Conservation (phyloP, 805 yeast genomes). For the Zygosaccharomyces gambellarensis region DNA sequence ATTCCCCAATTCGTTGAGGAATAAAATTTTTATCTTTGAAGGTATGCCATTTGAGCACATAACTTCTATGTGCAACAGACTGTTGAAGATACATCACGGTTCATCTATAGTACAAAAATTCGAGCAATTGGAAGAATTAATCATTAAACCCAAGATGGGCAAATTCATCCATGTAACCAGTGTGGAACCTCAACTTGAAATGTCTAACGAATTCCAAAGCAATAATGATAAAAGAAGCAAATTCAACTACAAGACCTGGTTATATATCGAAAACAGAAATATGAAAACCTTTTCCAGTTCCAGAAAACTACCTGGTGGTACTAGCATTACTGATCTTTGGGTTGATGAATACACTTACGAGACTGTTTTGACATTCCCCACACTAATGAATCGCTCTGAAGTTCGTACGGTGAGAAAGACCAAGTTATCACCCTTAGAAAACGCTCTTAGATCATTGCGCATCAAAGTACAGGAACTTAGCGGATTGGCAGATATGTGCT, state of each 20-base stretch:
- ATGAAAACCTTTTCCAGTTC: slow-evolving; percentile 64
- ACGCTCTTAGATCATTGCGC: slow-evolving; percentile 65
- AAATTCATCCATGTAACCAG: slow-evolving; percentile 66
- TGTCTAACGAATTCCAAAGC: slow-evolving; percentile 41
- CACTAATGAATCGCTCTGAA: slow-evolving; percentile 80
- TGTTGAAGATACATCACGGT: slow-evolving; percentile 74
- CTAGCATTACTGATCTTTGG: slow-evolving; percentile 73
- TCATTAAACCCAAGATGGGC: slow-evolving; percentile 56
- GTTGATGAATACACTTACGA: slow-evolving; percentile 81
- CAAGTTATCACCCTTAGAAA: slow-evolving; percentile 76
- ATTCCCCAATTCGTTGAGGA: slow-evolving; percentile 72
- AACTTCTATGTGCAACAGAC: slow-evolving; percentile 71
- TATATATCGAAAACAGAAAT: slow-evolving; percentile 71
- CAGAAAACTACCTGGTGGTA: slow-evolving; percentile 68
- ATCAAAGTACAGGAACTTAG: slow-evolving; percentile 68
- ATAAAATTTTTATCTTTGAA: slow-evolving; percentile 74
- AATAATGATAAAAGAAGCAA: slow-evolving; percentile 39
- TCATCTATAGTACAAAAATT: slow-evolving; percentile 61
- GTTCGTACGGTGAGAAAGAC: slow-evolving; percentile 45
- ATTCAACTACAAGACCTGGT: slow-evolving; percentile 53
- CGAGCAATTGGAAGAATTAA: slow-evolving; percentile 49
- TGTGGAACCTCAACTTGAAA: slow-evolving; percentile 51
- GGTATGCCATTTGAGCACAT: slow-evolving; percentile 86
- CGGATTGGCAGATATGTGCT: slow-evolving; percentile 58
- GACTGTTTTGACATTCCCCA: slow-evolving; percentile 74